Base-by-base conservation (phyloP, 2,329 filamentous ascomycete species). In the Colletotrichum camelliae region DNA sequence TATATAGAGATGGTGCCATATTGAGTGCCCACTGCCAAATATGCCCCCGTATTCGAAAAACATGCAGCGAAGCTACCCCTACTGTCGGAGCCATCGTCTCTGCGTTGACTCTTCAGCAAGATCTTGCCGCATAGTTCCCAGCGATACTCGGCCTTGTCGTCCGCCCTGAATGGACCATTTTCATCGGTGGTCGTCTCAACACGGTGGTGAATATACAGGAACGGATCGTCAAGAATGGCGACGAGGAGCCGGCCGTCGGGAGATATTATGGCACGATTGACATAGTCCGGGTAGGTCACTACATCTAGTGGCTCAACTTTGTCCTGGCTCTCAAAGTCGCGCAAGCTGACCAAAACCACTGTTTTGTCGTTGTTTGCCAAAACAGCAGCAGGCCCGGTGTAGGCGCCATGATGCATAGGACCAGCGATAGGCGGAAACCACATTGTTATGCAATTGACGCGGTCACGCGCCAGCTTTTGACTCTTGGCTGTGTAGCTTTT, bases 261-360 rank as follows among this genome's bases (percentile, higher is more conserved):
- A 8, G 96, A 98, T 68, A 99, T 93, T n/a, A 96, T 92, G 39
- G 96, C 95, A 81, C 97, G 95, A 81, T 99, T 99, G 87, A 98
- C 96, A 78, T 93, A 94, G 81, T 96, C 94, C 7, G 94, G 93
- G 78, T 98, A 93, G 5, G 91, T 89, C 69, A 98, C 87, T 58
- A 93, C 89, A 70, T 94, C 92, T 27, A 97, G 85, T 43, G 94
- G 88, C 75, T 94, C 88, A 16, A 84, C 83, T 64, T 84, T 83
- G 18, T 86, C 84, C 60, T 82, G 82, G 39, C 80, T 80, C 5
- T 86, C 84, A 67, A 92, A 91, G 68, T 93, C 91, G 33, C 91
- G 88, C 24, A 98, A 87, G 65, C 93, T 94, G 81, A 97, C 95
- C n/a, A 98, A 86, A 33, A 94, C 93, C 72, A 98, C 94, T 2